These are phyloP conservation scores for Dioscorea zingiberensis DNA, from an alignment of 106 monocot genomes.

Conservation along the genomic window DNA sequence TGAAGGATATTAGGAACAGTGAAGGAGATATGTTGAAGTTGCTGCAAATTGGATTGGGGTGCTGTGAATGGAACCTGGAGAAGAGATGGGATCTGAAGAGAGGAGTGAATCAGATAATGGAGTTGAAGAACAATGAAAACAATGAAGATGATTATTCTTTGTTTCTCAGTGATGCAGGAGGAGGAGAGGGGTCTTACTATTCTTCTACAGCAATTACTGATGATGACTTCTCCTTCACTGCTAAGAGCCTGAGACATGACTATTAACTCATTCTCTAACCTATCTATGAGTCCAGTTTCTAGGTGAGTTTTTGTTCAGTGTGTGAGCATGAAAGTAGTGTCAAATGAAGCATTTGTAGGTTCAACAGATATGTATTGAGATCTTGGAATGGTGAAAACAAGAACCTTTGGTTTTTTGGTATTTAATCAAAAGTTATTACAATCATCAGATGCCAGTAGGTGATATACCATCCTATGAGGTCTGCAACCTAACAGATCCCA, in stretches of 20 bases:
- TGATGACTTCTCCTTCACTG: background rate
- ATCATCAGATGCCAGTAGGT: too few species aligned
- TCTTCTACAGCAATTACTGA: background rate
- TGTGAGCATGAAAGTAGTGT: too few species aligned
- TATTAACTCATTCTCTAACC: too few species aligned
- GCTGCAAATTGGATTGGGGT: conserved; percentile 37
- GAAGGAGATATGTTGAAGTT: conserved; percentile 42
- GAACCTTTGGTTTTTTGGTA: too few species aligned
- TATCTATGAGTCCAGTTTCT: too few species aligned
- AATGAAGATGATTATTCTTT: background rate
- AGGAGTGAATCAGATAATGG: conserved; percentile 32
- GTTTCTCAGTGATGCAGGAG: background rate
- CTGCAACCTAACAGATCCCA: too few species aligned
- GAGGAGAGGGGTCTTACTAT: background rate
- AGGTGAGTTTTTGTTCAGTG: too few species aligned
- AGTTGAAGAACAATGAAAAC: conserved; percentile 24
- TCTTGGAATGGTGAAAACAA: too few species aligned
- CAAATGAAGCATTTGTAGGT: too few species aligned
- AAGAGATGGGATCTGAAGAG: conserved; percentile 36
- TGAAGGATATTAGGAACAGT: conserved; percentile 7
- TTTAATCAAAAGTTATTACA: too few species aligned
- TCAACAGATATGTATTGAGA: too few species aligned
- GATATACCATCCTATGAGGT: too few species aligned
- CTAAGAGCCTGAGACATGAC: background rate
- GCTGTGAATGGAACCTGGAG: conserved; percentile 38